phyloP scores from a whole-genome alignment of 2,329 filamentous ascomycete genomes.

The Sporothrix sp. region DNA sequence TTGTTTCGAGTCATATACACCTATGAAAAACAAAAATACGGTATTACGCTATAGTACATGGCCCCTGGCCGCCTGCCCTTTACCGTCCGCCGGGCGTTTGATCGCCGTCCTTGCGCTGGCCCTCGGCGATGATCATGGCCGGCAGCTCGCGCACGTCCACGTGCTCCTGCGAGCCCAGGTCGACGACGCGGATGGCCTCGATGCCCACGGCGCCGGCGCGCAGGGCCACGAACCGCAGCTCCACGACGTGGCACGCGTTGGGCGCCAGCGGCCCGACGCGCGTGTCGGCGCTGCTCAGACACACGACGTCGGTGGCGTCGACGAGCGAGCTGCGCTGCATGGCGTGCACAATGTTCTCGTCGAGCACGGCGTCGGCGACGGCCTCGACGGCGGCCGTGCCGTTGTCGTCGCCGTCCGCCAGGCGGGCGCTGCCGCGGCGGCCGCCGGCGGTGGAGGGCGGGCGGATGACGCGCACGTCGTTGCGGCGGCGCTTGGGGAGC shows the following conservation, averaged over 20 bases:
- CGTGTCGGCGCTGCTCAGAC: conserved; percentile 61
- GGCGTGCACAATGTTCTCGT: conserved; percentile 62
- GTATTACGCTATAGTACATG: not conserved
- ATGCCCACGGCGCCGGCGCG: conserved; percentile 57
- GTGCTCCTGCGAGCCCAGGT: conserved; percentile 64
- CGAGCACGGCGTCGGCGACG: conserved; percentile 57
- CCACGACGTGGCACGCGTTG: conserved; percentile 62
- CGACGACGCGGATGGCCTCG: conserved; percentile 63
- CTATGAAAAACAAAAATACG: not conserved
- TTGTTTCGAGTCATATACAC: no score
- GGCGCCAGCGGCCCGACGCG: conserved; percentile 63
- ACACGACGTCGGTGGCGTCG: conserved; percentile 60
- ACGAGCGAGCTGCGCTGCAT: conserved; percentile 57
- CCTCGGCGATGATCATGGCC: conserved; percentile 45
- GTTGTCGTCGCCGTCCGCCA: conserved; percentile 1
- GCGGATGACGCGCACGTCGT: conserved; percentile 42
- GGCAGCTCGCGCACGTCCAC: conserved; percentile 69
- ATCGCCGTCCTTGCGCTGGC: conserved; percentile 19
- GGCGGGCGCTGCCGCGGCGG: conserved; percentile 6
- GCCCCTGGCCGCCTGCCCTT: not conserved
- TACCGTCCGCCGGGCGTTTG: no score
- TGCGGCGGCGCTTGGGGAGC: conserved; percentile 54
- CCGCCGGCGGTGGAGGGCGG: conserved; percentile 45
- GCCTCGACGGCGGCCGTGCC: conserved; percentile 21
- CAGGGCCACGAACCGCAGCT: conserved; percentile 62